phyloP scores from a whole-genome alignment of 139 green algal species.

The Nannochloris sp. region DNA sequence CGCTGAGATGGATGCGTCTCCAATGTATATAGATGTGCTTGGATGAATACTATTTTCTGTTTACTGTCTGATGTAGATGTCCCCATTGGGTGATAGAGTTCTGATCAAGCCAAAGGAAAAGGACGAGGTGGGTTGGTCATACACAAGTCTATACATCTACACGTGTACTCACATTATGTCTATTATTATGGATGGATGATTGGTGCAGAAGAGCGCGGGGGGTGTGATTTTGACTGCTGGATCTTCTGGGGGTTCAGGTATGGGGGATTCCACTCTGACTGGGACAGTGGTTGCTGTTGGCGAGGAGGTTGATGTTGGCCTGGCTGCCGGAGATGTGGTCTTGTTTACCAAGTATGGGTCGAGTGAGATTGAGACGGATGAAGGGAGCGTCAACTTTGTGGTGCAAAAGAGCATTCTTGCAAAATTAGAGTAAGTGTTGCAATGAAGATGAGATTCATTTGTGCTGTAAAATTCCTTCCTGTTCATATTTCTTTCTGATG shows the following conservation, averaged over 20 bases:
- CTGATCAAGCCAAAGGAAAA: constrained; percentile 41
- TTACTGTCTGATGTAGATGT: constrained; percentile 29
- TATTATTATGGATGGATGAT: background rate
- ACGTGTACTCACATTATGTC: too few relatives aligned
- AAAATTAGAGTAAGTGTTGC: constrained; percentile 23
- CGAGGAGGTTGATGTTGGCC: constrained; percentile 15
- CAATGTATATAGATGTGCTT: background rate
- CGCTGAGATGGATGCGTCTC: too few relatives aligned
- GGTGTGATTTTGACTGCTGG: constrained; percentile 30
- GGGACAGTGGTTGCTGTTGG: constrained; percentile 10
- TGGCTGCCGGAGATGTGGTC: constrained; percentile 36
- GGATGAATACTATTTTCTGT: too few relatives aligned
- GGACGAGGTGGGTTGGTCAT: constrained; percentile 12
- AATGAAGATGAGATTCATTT: background rate
- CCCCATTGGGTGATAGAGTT: constrained; percentile 39
- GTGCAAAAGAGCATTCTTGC: constrained; percentile 39
- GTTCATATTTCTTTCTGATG: too few relatives aligned
- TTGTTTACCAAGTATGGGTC: constrained; percentile 49
- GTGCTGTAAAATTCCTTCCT: constrained; percentile 3
- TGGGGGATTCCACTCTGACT: constrained; percentile 29
- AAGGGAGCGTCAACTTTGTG: constrained; percentile 44
- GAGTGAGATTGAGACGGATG: constrained; percentile 30
- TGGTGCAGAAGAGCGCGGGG: constrained; percentile 24
- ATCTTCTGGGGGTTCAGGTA: constrained; percentile 10
- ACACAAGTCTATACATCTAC: background rate